Evolutionary conservation across 2,329 filamentous ascomycete species (phyloP).

Genomic region (Colletotrichum theobromicola): DNA sequence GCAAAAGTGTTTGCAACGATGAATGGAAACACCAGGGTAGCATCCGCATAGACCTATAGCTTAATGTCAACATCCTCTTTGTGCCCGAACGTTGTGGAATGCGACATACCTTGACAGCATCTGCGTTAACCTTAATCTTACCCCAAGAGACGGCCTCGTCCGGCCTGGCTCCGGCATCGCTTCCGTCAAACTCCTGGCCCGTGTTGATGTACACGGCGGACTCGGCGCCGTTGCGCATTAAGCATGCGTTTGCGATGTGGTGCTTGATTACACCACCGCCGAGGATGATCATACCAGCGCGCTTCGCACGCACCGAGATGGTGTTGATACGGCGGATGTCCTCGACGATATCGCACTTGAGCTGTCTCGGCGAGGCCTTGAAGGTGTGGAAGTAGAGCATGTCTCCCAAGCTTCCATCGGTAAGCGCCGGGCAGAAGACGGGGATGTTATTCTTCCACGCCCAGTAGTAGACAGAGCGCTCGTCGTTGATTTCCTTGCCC

Average conservation of each 20-base stretch:
- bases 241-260: constrained; percentile 95
- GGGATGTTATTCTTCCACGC: constrained; percentile 96
- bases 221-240: constrained; percentile 98
- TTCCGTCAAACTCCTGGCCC: constrained; percentile 95
- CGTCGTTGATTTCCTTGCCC: constrained; percentile 92
- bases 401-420: constrained; percentile 92
- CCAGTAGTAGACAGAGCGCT: constrained; percentile 95
- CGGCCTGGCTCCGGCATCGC: constrained; percentile 90
- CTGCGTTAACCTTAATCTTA: constrained; percentile 90
- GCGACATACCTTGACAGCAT: constrained; percentile 80
- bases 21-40: constrained; percentile 68
- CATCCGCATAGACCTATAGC: constrained; percentile 65
- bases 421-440: constrained; percentile 94
- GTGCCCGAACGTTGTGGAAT: background rate
- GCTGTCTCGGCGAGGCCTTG: constrained; percentile 80
- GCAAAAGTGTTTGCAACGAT: constrained; percentile 73
- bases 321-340: constrained; percentile 95
- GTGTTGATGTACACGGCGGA: constrained; percentile 98
- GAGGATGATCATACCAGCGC: constrained; percentile 93
- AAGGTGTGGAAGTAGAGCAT: constrained; percentile 99
- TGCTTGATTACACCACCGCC: constrained; percentile 97
- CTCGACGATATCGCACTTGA: constrained; percentile 89
- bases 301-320: constrained; percentile 83
- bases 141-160: constrained; percentile 99
- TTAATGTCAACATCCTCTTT: background rate